A percentile compares a stretch with the other conserved stretches of the same genome.
phyloP scores from a whole-genome alignment of 2,329 filamentous ascomycete genomes.

The Lizonia empirigonia region DNA sequence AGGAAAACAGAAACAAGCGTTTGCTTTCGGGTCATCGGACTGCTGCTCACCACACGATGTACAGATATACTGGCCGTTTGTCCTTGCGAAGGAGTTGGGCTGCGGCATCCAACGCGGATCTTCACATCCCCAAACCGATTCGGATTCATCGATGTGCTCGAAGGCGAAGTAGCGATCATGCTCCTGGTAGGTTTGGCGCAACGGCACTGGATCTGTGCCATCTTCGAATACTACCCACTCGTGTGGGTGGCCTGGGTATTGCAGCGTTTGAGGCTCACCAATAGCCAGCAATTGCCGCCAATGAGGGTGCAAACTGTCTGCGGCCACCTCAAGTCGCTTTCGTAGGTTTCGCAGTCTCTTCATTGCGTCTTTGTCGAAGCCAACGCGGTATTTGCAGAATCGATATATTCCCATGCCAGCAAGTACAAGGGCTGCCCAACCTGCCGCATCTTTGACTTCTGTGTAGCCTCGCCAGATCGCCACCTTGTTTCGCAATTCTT shows the following conservation, averaged over 20 bases:
- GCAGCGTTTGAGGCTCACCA: conserved; percentile 49
- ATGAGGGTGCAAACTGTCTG: conserved; percentile 58
- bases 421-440: conserved; percentile 63
- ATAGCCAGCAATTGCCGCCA: conserved; percentile 60
- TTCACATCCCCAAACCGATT: conserved; percentile 54
- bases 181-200: conserved; percentile 55
- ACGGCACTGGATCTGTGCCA: conserved; percentile 51
- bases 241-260: conserved; percentile 57
- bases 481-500: conserved; percentile 61
- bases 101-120: conserved; percentile 56
- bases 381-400: conserved; percentile 65
- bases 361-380: conserved; percentile 59
- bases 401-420: conserved; percentile 64
- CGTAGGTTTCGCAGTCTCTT: conserved; percentile 53
- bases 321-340: conserved; percentile 59
- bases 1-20: conserved; percentile 61
- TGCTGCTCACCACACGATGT: conserved; percentile 56
- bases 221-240: conserved; percentile 59
- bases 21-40: conserved; percentile 56
- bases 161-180: conserved; percentile 57
- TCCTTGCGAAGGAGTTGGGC: conserved; percentile 32
- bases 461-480: conserved; percentile 64
- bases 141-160: conserved; percentile 57
- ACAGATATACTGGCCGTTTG: conserved; percentile 48
- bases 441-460: conserved; percentile 62